phyloP scores from a whole-genome alignment of 345 rosid genomes.

The Limnanthes douglasii region DNA sequence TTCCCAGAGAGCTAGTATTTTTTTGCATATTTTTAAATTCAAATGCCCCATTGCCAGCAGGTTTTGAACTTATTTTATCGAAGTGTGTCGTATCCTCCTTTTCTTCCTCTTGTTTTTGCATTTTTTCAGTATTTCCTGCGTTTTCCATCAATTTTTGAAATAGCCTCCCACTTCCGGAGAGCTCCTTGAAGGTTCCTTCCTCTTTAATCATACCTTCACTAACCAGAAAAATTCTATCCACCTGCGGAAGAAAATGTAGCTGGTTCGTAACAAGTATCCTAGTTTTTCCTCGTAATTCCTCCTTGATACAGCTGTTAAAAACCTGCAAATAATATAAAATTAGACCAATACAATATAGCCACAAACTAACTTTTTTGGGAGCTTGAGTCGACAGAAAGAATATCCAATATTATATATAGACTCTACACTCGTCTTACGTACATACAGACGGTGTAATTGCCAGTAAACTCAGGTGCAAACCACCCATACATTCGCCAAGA shows the following conservation, averaged over 20 bases:
- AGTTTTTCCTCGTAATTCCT: constrained; percentile 64
- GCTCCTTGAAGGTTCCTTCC: constrained; percentile 81
- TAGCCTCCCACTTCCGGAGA: constrained; percentile 47
- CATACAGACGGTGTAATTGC: too few species aligned
- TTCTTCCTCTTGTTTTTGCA: constrained; percentile 20
- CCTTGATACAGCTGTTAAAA: constrained; percentile 74
- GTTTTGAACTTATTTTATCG: constrained; percentile 21
- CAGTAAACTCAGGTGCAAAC: too few species aligned
- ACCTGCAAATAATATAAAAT: constrained; percentile 31
- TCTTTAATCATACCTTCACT: constrained; percentile 71
- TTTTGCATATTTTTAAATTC: constrained; percentile 11
- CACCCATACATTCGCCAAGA: too few species aligned
- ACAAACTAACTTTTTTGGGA: constrained; percentile 1
- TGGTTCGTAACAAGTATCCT: constrained; percentile 93
- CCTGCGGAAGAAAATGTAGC: constrained; percentile 89
- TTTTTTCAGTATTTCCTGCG: constrained; percentile 87
- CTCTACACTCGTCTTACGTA: too few species aligned
- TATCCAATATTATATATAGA: neutral
- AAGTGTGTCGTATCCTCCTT: constrained; percentile 10
- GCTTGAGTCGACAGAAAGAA: neutral
- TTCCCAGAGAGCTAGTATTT: constrained; percentile 14
- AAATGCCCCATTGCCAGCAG: constrained; percentile 16
- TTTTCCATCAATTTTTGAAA: constrained; percentile 90
- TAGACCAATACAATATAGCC: neutral
- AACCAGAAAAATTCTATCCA: constrained; percentile 63